phyloP scores from a whole-genome alignment of 768 basidiomycete genomes.

The Pisolithus microcarpus region DNA sequence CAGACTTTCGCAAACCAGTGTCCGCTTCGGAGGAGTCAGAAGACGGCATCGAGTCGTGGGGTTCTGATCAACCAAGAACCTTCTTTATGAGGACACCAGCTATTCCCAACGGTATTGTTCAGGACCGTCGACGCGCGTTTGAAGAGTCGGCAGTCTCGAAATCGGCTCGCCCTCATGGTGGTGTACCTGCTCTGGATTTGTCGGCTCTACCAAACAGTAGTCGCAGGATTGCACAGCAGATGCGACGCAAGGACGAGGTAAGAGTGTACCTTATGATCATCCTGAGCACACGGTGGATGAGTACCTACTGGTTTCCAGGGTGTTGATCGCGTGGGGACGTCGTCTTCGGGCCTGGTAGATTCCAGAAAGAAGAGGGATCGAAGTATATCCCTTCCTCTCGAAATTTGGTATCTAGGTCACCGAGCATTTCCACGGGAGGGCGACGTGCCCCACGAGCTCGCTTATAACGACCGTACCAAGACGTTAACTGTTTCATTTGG shows the following conservation, averaged over 20 bases:
- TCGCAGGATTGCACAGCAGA: constrained; percentile 5
- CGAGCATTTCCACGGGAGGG: constrained; percentile 11
- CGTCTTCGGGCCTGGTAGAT: constrained; percentile 21
- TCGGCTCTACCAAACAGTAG: not conserved
- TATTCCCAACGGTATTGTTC: constrained; percentile 18
- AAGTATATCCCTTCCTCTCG: constrained; percentile 11
- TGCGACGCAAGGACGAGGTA: constrained; percentile 23
- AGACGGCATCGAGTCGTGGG: constrained; percentile 16
- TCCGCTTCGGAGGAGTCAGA: constrained; percentile 18
- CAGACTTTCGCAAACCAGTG: constrained; percentile 8
- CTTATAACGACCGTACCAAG: constrained; percentile 6
- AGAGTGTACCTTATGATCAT: constrained; percentile 5
- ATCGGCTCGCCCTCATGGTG: not conserved
- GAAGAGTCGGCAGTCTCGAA: constrained; percentile 8
- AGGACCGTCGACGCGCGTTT: not conserved
- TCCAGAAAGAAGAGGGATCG: constrained; percentile 8
- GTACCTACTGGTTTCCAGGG: not conserved
- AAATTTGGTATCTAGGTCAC: constrained; percentile 23
- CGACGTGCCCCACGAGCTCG: constrained; percentile 7
- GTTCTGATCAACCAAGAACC: constrained; percentile 1
- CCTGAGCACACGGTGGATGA: not conserved
- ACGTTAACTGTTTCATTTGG: constrained; percentile 8
- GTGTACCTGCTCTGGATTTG: constrained; percentile 5
- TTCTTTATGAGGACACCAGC: not conserved
- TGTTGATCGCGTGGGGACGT: constrained; percentile 21